These are phyloP conservation scores for Candida nemodendra DNA, from an alignment of 805 yeast genomes.

Conservation along the genomic window DNA sequence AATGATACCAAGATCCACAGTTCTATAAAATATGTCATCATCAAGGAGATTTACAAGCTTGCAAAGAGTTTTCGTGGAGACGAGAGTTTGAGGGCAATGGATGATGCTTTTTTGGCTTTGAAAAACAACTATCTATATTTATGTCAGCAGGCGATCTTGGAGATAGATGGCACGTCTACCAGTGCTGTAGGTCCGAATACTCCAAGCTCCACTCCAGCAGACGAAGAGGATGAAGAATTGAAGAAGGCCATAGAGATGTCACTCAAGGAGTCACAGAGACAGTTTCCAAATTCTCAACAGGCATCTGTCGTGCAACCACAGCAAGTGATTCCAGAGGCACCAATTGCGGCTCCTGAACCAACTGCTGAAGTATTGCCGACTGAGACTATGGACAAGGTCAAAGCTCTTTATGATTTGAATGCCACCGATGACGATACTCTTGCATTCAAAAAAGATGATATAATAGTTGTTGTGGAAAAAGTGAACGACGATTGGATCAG, in stretches of 20 bases:
- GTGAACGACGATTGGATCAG: constrained; percentile 96
- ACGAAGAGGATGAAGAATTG: constrained; percentile 73
- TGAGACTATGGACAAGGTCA: constrained; percentile 44
- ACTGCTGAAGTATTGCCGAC: too few species aligned
- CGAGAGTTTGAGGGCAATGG: constrained; percentile 72
- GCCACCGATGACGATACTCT: constrained; percentile 84
- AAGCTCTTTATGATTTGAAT: constrained; percentile 79
- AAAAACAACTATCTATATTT: constrained; percentile 39
- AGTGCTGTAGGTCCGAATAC: too few species aligned
- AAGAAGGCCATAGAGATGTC: constrained; percentile 75
- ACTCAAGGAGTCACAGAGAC: constrained; percentile 53
- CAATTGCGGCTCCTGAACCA: too few species aligned
- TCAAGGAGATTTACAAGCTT: constrained; percentile 68
- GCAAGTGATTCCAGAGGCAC: constrained; percentile 19
- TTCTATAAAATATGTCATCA: constrained; percentile 62
- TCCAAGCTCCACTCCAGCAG: constrained; percentile 4
- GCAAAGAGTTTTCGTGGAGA: constrained; percentile 64
- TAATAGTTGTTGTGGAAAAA: constrained; percentile 80
- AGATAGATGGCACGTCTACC: constrained; percentile 23
- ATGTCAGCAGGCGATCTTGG: constrained; percentile 30
- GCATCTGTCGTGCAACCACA: constrained; percentile 10
- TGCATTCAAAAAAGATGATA: constrained; percentile 82
- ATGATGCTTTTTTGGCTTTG: constrained; percentile 55
- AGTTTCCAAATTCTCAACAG: constrained; percentile 9
- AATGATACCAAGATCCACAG: constrained; percentile 58